Base-by-base conservation (phyloP, 140 eudicot species). In the Flaveria floridana region DNA sequence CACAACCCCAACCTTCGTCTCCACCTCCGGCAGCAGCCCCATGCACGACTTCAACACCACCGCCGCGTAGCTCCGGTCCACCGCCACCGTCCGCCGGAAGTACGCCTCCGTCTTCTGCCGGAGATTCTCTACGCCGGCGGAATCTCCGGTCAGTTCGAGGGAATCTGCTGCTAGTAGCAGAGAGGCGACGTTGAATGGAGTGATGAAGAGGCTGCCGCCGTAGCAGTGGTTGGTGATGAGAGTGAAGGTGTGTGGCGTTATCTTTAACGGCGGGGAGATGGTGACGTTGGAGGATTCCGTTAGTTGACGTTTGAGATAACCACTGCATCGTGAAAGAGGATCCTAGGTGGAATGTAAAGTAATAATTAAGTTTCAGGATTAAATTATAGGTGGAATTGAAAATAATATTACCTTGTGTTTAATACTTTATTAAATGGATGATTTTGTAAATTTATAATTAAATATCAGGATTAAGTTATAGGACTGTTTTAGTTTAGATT, bases 111-210 rank as follows among this genome's bases (percentile, higher is more conserved):
- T 82, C 74, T 74, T 80, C 68, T 81, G 84, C 57, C 74, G 75
- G 57, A 92, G 82, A 74, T 78, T 85, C 1, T 83, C 88, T 4
- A 37, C 63, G 72, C 3, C 34, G 12, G 51, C 3, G 0, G 79
- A 0, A 44, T 52, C 77, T 37, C 46, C 28, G 28, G 87, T 74
- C 90, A 92, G 82, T 46, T 86, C 95, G 0, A 92, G 82, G 65
- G 86, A 47, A 63, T 87, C 89, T 3, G 97, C 82, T 6, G 97
- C 97, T 7, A 81, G 81, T 28, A 91, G 75, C 23, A 92, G 89
- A n/a, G 96, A 78, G 3, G 90, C 96, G 50, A 92, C 78, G 77
- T 92, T 89, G 74, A 82, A 82, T 18, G 96, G 95, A 19, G 95
- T 87, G 2, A 92, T 70, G 59, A 86, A 79, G 53, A 85, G 59